Evolutionary conservation across 2,329 filamentous ascomycete species (phyloP), one percentile per base, ranked within the genome.

Genomic region (Dactylellina cionopaga): DNA sequence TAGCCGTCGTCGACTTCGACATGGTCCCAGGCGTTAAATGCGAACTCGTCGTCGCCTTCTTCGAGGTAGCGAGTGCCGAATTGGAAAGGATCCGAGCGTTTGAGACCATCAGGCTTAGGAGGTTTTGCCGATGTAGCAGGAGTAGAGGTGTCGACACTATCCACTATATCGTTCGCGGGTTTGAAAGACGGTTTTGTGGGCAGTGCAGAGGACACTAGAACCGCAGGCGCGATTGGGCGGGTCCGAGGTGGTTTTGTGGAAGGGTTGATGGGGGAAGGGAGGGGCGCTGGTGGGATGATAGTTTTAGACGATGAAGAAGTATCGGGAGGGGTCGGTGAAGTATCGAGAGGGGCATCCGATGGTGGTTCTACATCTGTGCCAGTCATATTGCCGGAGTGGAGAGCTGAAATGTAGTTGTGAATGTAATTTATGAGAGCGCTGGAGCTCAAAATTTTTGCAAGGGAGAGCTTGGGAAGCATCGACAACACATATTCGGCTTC

Each of bases 1-100:
- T 96, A 98, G 39, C 89, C 85, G 77, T 92, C 88, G 82, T 98
- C 94, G 80, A 92, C 92, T 81, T 94, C 90, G 79, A 98, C 95
- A 80, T 99, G 94, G 80, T 99, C 95, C 95, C 95, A 99, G 35
- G 95, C 95, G 81, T 99, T 99, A 87, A 95, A 96, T 80, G 96
- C 90, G 82, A 94, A 99, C 78, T 96, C 91, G 80, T 98, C 86
- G 82, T 96, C 93, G 79, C 88, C 87, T 80, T 94, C 85, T 77
- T 90, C 88, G 55, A 99, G 87, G 78, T 87, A 62, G 9, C 76
- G 74, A 17, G 58, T 95, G 73, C 95, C 95, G 80, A 99, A 99
- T 81, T 96, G 90, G 81, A 98, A 99, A 15, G 95, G 95, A 79
- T 97, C 92, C 79, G 83, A 91, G 77, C 92, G 87, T 83, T 98